Evolutionary conservation across 805 yeast species (phyloP).

Genomic region (Saccharomycopsis sp.): DNA sequence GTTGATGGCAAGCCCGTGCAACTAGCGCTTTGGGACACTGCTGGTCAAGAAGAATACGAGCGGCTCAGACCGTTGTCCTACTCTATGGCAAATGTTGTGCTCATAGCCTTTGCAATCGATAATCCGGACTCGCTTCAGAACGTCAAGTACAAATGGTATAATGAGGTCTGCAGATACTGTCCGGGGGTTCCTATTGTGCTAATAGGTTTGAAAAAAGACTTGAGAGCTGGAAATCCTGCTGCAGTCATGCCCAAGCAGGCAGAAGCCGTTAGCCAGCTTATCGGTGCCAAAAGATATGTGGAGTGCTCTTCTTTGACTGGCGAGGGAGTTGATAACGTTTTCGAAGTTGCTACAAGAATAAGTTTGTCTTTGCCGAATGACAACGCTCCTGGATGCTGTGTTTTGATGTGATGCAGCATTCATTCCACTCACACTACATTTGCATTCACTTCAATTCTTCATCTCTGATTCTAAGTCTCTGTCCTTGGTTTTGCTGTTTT

Average conservation of each 20-base stretch:
- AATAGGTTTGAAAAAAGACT: constrained; percentile 80
- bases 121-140: constrained; percentile 77
- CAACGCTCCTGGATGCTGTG: constrained; percentile 11
- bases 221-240: constrained; percentile 39
- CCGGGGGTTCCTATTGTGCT: constrained; percentile 70
- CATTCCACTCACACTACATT: not conserved
- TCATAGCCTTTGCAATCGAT: constrained; percentile 81
- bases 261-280: constrained; percentile 59
- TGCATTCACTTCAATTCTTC: not conserved
- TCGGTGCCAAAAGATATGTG: constrained; percentile 75
- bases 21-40: constrained; percentile 89
- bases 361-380: constrained; percentile 11
- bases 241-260: constrained; percentile 51
- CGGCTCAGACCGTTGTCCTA: constrained; percentile 81
- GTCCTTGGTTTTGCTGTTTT: too few relatives aligned
- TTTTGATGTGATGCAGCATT: constrained; percentile 3
- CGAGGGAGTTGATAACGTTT: constrained; percentile 89
- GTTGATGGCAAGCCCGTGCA: constrained; percentile 91
- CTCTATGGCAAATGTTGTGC: constrained; percentile 75
- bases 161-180: constrained; percentile 72
- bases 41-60: constrained; percentile 95
- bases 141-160: constrained; percentile 80
- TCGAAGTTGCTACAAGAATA: constrained; percentile 76
- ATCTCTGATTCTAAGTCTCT: not conserved
- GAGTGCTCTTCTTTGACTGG: constrained; percentile 92